phyloP scores from a whole-genome alignment of 176 grass and related monocot genomes.

The Cenchrus fungigraminus region DNA sequence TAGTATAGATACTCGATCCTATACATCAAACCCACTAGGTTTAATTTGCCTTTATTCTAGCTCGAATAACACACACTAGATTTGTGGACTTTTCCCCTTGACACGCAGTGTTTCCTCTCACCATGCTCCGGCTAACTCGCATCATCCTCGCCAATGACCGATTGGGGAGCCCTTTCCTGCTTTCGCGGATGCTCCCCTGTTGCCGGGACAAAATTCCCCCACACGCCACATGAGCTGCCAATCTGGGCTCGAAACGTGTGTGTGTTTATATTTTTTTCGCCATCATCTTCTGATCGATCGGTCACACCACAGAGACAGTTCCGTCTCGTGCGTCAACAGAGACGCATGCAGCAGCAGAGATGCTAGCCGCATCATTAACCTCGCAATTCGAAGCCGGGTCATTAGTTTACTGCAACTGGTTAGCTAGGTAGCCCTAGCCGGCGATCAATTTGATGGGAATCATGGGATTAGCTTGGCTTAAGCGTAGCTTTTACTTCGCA shows the following conservation, averaged over 20 bases:
- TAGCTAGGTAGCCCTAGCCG: neutral
- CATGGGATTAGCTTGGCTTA: neutral
- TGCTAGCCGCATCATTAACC: neutral
- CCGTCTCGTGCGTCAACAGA: slow-evolving; percentile 7
- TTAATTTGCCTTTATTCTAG: too few species aligned
- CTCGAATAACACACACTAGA: too few species aligned
- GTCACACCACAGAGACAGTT: neutral
- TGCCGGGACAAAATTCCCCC: slow-evolving; percentile 1
- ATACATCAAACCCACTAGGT: too few species aligned
- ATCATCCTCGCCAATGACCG: neutral
- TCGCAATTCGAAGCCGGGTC: neutral
- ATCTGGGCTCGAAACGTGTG: slow-evolving; percentile 46
- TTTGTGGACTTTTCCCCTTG: too few species aligned
- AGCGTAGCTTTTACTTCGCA: slow-evolving; percentile 18
- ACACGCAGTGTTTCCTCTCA: too few species aligned
- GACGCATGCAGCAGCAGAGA: neutral
- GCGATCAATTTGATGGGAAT: neutral
- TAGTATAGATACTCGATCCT: too few species aligned
- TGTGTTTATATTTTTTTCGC: too few species aligned
- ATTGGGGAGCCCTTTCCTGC: neutral
- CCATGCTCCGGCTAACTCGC: too few species aligned
- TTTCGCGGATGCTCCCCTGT: neutral
- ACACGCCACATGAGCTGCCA: neutral
- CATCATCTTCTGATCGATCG: neutral
- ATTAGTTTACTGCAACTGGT: neutral